Percentiles rank a stretch among this genome's conserved stretches.
Conservation (phyloP, 2,329 filamentous ascomycete genomes). For the Ophiostoma ips region DNA sequence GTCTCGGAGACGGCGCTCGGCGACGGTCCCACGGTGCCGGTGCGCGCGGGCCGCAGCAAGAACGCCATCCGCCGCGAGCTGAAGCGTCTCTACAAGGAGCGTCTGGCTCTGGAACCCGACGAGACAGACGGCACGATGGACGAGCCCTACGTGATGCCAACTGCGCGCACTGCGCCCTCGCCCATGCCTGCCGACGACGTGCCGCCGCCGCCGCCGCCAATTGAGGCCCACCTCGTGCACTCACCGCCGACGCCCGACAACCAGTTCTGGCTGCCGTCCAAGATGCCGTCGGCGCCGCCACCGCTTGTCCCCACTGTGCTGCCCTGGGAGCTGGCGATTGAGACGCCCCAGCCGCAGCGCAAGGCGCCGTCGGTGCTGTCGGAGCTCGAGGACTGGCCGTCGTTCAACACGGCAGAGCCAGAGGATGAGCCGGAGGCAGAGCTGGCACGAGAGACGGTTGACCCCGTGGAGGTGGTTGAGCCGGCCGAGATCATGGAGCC, state of each 20-base stretch:
- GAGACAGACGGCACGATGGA: too few species aligned
- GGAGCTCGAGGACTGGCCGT: background rate
- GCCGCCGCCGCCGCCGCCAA: background rate
- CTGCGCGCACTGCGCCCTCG: background rate
- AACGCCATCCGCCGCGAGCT: conserved; percentile 6
- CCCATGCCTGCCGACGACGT: background rate
- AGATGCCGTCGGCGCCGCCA: background rate
- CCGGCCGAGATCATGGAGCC: too few species aligned
- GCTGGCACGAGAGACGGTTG: background rate
- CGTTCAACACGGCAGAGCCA: background rate
- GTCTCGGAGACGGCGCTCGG: conserved; percentile 14
- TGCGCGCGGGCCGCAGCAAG: conserved; percentile 7
- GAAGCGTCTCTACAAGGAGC: conserved; percentile 19
- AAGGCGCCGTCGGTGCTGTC: background rate
- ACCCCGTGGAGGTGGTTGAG: background rate
- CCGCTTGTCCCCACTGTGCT: background rate
- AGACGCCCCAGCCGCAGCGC: background rate
- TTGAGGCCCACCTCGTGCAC: background rate
- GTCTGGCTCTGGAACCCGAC: too few species aligned
- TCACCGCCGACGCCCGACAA: background rate
- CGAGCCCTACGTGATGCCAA: too few species aligned
- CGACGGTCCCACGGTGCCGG: conserved; percentile 2
- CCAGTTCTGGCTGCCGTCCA: background rate
- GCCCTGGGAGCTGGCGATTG: background rate
- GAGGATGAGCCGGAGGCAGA: background rate